These are phyloP conservation scores for Fusarium vanettenii DNA, from an alignment of 2,329 filamentous ascomycete species.

Conservation along the genomic window DNA sequence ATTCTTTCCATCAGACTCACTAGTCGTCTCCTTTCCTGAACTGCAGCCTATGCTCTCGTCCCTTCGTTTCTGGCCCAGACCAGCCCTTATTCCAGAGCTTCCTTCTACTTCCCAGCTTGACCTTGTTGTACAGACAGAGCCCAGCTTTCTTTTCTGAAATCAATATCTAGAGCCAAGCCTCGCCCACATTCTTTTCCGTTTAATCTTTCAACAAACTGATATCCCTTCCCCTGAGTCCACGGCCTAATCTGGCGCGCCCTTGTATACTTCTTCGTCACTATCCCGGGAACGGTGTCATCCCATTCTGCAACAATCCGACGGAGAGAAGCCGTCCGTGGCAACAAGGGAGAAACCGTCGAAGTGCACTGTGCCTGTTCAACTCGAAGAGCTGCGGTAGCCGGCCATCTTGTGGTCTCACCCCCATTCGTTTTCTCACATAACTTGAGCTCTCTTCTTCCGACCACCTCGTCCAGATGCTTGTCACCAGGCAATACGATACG, in stretches of 20 bases:
- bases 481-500: slow-evolving; percentile 64
- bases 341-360: slow-evolving; percentile 22
- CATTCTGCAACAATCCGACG: slow-evolving; percentile 31
- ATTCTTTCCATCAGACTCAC: slow-evolving; percentile 19
- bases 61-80: slow-evolving; percentile 11
- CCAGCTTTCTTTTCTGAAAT: slow-evolving; percentile 1
- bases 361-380: slow-evolving; percentile 38
- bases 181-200: slow-evolving; percentile 16
- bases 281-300: slow-evolving; percentile 34
- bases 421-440: slow-evolving; percentile 22
- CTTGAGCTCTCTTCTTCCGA: slow-evolving; percentile 9
- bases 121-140: slow-evolving; percentile 2
- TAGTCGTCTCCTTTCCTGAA: slow-evolving; percentile 6
- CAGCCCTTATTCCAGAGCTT: slow-evolving; percentile 7
- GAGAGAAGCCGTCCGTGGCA: slow-evolving; percentile 17
- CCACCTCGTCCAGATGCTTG: slow-evolving; percentile 56
- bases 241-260: slow-evolving; percentile 9
- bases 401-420: slow-evolving; percentile 14
- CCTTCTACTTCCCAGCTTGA: slow-evolving; percentile 1
- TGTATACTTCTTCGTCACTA: slow-evolving; percentile 22
- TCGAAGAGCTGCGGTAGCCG: slow-evolving; percentile 13
- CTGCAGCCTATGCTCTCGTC: slow-evolving; percentile 17
- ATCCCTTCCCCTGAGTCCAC: slow-evolving; percentile 16
- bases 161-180: slow-evolving; percentile 8
- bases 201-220: slow-evolving; percentile 22